Base-by-base conservation (phyloP, 1,284 basidiomycete species). In the Violaceomyces palustris region DNA sequence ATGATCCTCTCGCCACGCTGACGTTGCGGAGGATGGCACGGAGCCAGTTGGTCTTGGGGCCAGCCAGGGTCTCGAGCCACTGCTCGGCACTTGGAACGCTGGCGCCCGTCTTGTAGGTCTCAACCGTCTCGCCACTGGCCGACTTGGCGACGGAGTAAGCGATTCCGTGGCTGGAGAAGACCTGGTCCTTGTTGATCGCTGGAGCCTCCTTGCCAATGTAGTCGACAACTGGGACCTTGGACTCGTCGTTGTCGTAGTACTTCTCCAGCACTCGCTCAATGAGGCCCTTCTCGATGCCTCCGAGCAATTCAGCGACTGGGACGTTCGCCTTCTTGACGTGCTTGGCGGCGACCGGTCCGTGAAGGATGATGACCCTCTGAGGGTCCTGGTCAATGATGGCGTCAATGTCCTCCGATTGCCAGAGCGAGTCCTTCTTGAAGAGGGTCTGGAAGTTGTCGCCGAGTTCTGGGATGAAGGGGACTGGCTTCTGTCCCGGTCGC, bases 401-500 rank as follows among this genome's bases (percentile, higher is more conserved):
- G 59, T 98, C 93, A 63, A 98, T 90, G 73, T 99, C 93, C 75
- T 98, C 94, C 6, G 91, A 86, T 34, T 89, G 88, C 93, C 93
- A 97, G 6, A 97, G 82, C 14, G 92, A 96, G 75, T 96, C 92
- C 87, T 90, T 73, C 42, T 46, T 71, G 44, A 68, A 68, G 25
- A 56, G 48, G 38, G 96, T 89, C 74, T 93, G 89, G 73, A 98
- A 96, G 42, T 55, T 60, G 39, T 54, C 82, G 75, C 97, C 92
- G 36, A 98, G 81, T 39, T 97, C 84, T n/a, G 93, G 92, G 64
- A 98, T 96, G 80, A 97, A 98, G 1, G 93, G 94, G 7, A 87
- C 92, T 0, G 94, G 94, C 79, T 98, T 99, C 79, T 98, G 93
- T 12, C 89, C 88, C 12, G 88, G 88, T 43, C 94, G 82, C 75